Conservation (phyloP, 371 early-diverging fungal genomes). For the Cokeromyces recurvatus region DNA sequence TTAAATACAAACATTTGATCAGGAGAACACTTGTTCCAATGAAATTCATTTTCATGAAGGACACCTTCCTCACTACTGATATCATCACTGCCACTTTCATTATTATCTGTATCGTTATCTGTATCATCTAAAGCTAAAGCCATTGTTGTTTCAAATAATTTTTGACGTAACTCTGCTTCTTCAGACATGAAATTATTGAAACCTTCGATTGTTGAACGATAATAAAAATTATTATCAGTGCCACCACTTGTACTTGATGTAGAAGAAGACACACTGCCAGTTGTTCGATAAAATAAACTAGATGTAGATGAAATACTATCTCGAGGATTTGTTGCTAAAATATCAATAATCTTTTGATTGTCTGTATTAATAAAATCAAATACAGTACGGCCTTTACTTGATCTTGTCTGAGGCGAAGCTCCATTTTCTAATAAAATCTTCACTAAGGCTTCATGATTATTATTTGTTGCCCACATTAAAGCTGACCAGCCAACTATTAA, state of each 20-base stretch:
- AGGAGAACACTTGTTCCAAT: conserved; percentile 73
- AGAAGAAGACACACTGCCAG: conserved; percentile 27
- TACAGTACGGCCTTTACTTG: conserved; percentile 75
- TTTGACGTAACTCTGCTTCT: conserved; percentile 42
- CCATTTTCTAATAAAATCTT: conserved; percentile 75
- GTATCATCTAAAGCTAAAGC: conserved; percentile 10
- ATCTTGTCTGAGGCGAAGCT: conserved; percentile 68
- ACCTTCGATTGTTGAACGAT: conserved; percentile 41
- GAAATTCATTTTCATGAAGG: conserved; percentile 40
- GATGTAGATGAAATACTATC: conserved; percentile 56
- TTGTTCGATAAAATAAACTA: conserved; percentile 26
- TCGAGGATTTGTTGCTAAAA: conserved; percentile 51
- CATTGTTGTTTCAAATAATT: conserved; percentile 36
- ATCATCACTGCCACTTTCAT: conserved; percentile 12
- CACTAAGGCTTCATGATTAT: conserved; percentile 73
- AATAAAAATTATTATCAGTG: conserved; percentile 51
- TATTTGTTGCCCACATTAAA: conserved; percentile 94
- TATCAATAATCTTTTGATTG: conserved; percentile 55
- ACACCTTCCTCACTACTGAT: conserved; percentile 20
- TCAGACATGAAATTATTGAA: conserved; percentile 46
- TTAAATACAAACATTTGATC: conserved; percentile 93
- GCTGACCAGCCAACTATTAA: conserved; percentile 87
- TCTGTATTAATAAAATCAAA: conserved; percentile 69
- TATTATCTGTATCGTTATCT: conserved; percentile 13
- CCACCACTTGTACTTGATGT: too few species aligned